Evolutionary conservation across 2,329 filamentous ascomycete genomes (phyloP).

Genomic region (Curvularia verruculosa): DNA sequence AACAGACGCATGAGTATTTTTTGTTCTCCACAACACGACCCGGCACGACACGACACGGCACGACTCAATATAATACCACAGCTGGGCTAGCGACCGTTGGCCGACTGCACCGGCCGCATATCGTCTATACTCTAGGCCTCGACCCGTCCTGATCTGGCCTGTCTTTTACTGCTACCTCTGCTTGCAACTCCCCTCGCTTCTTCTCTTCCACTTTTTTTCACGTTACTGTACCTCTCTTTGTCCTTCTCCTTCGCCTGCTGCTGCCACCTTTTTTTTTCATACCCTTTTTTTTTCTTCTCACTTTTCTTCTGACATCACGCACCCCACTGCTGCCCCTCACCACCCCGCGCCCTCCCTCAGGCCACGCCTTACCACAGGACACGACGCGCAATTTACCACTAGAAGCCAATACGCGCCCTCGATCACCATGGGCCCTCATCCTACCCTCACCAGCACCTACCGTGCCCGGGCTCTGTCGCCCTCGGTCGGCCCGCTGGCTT

Average conservation of each 20-base stretch:
- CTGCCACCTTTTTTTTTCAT: slow-evolving; percentile 5
- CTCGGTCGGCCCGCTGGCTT: slow-evolving; percentile 53
- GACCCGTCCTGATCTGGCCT: background rate
- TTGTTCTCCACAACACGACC: slow-evolving; percentile 8
- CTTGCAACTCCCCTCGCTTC: background rate
- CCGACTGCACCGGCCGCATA: slow-evolving; percentile 3
- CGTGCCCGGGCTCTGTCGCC: slow-evolving; percentile 53
- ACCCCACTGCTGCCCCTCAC: slow-evolving; percentile 9
- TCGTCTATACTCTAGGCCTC: background rate
- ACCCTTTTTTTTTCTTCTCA: background rate
- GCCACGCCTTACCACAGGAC: background rate
- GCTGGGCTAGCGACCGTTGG: background rate
- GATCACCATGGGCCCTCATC: slow-evolving; percentile 42
- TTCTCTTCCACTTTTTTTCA: background rate
- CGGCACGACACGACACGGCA: slow-evolving; percentile 1
- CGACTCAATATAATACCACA: no score
- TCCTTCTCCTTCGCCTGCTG: background rate
- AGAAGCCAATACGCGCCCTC: slow-evolving; percentile 4
- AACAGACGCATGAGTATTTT: slow-evolving; percentile 18
- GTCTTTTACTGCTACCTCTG: background rate
- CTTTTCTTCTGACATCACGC: background rate
- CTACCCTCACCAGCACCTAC: slow-evolving; percentile 51
- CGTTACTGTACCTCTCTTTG: background rate
- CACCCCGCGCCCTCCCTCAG: slow-evolving; percentile 13
- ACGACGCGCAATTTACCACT: background rate